Evolutionary conservation across 2,329 filamentous ascomycete species (phyloP), one percentile per base, ranked within the genome.

Genomic region (Ramularia endophylla): DNA sequence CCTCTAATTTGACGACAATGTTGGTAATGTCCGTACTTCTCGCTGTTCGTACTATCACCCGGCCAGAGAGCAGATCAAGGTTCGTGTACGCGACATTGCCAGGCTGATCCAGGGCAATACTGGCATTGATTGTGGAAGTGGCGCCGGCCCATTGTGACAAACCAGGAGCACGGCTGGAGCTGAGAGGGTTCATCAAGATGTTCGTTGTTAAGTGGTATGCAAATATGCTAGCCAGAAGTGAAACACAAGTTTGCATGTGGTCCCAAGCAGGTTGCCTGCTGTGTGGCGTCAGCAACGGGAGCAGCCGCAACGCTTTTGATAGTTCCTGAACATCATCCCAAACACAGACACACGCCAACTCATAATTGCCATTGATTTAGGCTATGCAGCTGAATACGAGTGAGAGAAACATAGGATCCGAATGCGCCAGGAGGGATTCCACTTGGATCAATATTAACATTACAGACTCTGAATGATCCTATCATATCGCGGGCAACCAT

Each of bases 1-100:
- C 86, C 60, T 92, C 86, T 22, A 92, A 77, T 69, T 92, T 92
- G 57, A 90, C 85, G 27, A 87, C 72, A 48, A 92, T 81, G 28
- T 62, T 65, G 42, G 64, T 65, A 22, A 77, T 62, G 50, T 67
- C 70, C 40, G 64, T 66, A 16, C 65, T 64, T 51, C 63, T 70
- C 5, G 61, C 57, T 15, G 67, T 63, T 27, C 67, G 59, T 33
- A 77, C 54, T 7, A 66, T 46, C 17, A 76, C 68, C 43, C 63
- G 64, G 40, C 86, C 86, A 20, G 71, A 73, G 45, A 92, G 75
- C 47, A 76, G 68, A 63, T 90, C 86, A 55, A 89, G 78, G 59
- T 90, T 90, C 38, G 86, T 90, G 64, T 56, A 64, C 1, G 48
- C 41, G 5, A 47, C 47, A 31, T 54, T 56, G 13, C 48, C 55